Evolutionary conservation across 371 early-diverging fungal species (phyloP).

Genomic region (Mortierella sp.): DNA sequence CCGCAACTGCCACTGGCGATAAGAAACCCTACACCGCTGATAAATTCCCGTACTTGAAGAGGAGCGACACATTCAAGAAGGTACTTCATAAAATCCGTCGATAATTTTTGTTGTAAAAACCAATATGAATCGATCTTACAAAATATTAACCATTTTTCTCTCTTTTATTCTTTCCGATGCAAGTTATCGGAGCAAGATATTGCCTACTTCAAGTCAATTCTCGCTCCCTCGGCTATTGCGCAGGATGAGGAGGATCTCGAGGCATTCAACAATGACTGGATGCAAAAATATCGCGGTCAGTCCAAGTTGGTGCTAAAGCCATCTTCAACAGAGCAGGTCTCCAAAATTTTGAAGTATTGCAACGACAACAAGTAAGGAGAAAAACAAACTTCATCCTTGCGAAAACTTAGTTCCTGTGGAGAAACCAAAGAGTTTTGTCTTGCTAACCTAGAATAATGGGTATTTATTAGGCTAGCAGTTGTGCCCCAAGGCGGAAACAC

Average conservation of each 20-base stretch:
- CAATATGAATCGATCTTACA: too few species aligned
- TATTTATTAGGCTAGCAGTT: conserved; percentile 88
- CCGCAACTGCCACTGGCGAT: conserved; percentile 6
- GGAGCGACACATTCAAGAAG: conserved; percentile 69
- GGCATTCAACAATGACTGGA: conserved; percentile 90
- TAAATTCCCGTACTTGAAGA: conserved; percentile 44
- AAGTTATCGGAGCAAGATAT: conserved; percentile 63
- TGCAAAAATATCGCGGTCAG: conserved; percentile 90
- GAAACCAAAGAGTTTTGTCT: too few species aligned
- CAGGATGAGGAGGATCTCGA: conserved; percentile 67
- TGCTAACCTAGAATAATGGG: too few species aligned
- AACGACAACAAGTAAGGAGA: conserved; percentile 77
- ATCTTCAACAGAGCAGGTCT: conserved; percentile 86
- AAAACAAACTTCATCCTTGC: too few species aligned
- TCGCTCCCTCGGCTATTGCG: conserved; percentile 57
- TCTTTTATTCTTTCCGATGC: neutral
- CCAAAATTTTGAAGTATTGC: conserved; percentile 89
- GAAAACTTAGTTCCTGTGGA: too few species aligned
- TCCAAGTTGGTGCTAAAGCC: conserved; percentile 87
- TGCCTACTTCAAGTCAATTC: conserved; percentile 69
- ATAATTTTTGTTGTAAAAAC: too few species aligned
- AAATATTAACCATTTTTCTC: neutral
- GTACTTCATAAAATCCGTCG: conserved; percentile 26
- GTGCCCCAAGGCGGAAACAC: conserved; percentile 99
- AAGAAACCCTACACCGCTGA: conserved; percentile 32